A percentile compares a stretch with the other conserved stretches of the same genome.
Conservation (phyloP, 176 grass and related monocot species). For the Puya raimondii region DNA sequence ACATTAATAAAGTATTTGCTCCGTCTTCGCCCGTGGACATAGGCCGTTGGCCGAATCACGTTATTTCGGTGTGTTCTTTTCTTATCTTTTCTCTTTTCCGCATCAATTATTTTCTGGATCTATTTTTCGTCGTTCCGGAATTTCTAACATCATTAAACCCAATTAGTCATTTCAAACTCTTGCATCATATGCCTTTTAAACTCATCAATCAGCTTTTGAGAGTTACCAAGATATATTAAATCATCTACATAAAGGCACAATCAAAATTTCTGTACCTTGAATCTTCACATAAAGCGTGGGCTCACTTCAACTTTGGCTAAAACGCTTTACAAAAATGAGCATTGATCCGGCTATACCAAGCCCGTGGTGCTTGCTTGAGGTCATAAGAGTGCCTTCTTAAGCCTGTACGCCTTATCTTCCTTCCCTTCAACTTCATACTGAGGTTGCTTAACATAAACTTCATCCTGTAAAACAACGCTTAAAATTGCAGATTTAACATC, state of each 20-base stretch:
- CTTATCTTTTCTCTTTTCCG: no score
- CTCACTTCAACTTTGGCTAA: not conserved
- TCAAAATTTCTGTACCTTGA: not conserved
- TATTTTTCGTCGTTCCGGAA: no score
- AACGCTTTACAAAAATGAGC: not conserved
- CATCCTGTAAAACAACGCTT: not conserved
- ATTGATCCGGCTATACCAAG: not conserved
- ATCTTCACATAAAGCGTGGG: not conserved
- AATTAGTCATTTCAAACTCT: not conserved
- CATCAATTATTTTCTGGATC: no score
- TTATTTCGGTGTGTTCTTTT: no score
- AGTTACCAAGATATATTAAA: not conserved
- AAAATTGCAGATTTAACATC: not conserved
- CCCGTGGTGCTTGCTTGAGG: not conserved
- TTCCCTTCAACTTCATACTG: not conserved
- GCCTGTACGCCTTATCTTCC: not conserved
- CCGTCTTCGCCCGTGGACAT: no score
- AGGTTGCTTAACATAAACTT: not conserved
- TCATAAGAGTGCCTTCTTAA: not conserved
- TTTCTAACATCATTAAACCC: not conserved
- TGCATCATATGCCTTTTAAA: not conserved
- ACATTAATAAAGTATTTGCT: no score
- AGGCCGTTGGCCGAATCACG: no score
- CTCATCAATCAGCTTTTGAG: not conserved
- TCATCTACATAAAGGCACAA: not conserved